phyloP scores from a whole-genome alignment of 495 filamentous ascomycete species.

The Aspergillus steynii region DNA sequence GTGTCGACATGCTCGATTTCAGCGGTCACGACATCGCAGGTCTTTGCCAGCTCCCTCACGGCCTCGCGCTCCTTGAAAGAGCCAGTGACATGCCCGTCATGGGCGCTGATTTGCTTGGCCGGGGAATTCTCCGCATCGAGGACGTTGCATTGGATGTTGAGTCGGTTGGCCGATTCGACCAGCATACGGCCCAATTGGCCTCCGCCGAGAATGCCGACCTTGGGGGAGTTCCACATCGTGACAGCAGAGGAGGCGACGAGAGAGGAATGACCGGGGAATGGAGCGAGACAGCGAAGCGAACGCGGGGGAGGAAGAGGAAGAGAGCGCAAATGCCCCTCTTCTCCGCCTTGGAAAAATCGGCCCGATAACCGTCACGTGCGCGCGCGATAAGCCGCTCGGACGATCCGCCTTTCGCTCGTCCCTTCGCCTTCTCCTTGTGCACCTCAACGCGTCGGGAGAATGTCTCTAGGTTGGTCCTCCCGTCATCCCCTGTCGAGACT shows the following conservation, averaged over 20 bases:
- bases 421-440: conserved; percentile 3
- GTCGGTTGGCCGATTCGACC: conserved; percentile 83
- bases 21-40: conserved; percentile 86
- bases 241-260: conserved; percentile 4
- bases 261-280: conserved; percentile 14
- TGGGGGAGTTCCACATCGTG: conserved; percentile 50
- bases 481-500: background rate
- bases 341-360: conserved; percentile 20
- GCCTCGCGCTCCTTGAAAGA: conserved; percentile 80
- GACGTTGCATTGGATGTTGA: conserved; percentile 77
- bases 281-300: conserved; percentile 10
- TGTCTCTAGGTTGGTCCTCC: conserved; percentile 40
- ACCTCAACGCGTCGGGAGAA: conserved; percentile 20
- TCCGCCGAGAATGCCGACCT: conserved; percentile 68
- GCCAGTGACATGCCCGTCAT: conserved; percentile 72
- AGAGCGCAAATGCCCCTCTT: conserved; percentile 30
- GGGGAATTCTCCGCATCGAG: conserved; percentile 79
- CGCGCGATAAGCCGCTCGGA: conserved; percentile 17
- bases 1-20: conserved; percentile 99
- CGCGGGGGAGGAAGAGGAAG: background rate
- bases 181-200: conserved; percentile 96
- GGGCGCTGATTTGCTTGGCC: conserved; percentile 87
- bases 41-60: conserved; percentile 72
- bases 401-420: conserved; percentile 8
- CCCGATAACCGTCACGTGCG: conserved; percentile 26